Percentiles rank a stretch among this genome's conserved stretches.
Evolutionary conservation across 768 basidiomycete species (phyloP).

Genomic region (Boletus subparvulus): DNA sequence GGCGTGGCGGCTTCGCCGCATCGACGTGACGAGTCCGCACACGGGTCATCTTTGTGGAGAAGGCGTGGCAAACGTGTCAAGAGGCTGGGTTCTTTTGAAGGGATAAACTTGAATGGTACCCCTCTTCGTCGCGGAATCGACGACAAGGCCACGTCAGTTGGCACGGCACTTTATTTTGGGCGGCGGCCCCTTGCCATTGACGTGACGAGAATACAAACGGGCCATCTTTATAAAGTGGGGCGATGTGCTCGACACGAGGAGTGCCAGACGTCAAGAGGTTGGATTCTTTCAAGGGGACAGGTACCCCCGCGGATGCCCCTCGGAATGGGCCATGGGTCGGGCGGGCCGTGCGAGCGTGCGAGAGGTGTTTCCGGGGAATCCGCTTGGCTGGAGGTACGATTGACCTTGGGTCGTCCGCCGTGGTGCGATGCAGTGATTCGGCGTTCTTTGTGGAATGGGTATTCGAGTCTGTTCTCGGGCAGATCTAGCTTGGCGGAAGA

Average conservation of each 20-base stretch:
- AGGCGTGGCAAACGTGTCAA: too few relatives aligned
- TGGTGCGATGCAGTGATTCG: neutral
- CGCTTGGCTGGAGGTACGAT: neutral
- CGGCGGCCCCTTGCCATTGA: neutral
- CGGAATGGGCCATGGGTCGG: constrained; percentile 1
- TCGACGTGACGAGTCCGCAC: too few relatives aligned
- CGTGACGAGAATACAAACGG: neutral
- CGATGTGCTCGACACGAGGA: neutral
- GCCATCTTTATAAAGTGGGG: neutral
- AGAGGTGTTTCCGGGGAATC: neutral
- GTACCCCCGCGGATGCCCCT: constrained; percentile 1
- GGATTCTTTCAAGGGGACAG: neutral
- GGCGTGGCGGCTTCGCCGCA: too few relatives aligned
- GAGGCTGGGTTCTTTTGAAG: too few relatives aligned
- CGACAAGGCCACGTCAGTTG: neutral
- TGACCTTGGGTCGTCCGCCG: neutral
- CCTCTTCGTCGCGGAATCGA: too few relatives aligned
- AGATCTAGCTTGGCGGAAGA: neutral
- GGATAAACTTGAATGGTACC: too few relatives aligned
- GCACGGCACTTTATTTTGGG: neutral
- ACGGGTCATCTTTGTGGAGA: too few relatives aligned
- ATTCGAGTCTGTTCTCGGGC: neutral
- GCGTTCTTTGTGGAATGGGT: neutral
- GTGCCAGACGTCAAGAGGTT: neutral
- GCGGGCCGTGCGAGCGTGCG: neutral